A percentile compares a stretch with the other conserved stretches of the same genome.
Conservation (phyloP, 2,329 filamentous ascomycete genomes). For the Samsoniella hepiali region DNA sequence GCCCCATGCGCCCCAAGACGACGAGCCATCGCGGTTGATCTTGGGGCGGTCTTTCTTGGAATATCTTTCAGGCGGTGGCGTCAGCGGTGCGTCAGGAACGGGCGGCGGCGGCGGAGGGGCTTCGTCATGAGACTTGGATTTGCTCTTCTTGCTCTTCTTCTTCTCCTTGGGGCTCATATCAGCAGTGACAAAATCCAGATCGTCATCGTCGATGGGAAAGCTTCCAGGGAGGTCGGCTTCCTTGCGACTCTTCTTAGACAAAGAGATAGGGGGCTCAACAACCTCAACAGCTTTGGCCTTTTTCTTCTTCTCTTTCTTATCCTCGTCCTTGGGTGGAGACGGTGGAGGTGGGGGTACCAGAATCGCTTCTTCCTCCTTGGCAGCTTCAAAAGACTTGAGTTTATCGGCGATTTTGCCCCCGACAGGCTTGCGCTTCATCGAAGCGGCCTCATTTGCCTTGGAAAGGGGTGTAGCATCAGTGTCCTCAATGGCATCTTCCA, state of each 20-base stretch:
- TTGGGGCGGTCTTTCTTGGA: slow-evolving; percentile 74
- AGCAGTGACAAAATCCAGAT: slow-evolving; percentile 30
- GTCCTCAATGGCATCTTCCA: slow-evolving; percentile 41
- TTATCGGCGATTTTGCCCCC: slow-evolving; percentile 54
- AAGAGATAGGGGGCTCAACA: slow-evolving; percentile 25
- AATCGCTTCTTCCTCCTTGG: slow-evolving; percentile 38
- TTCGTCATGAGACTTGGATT: slow-evolving; percentile 36
- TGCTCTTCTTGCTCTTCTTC: slow-evolving; percentile 42
- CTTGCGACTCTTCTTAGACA: slow-evolving; percentile 32
- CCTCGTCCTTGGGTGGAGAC: slow-evolving; percentile 23
- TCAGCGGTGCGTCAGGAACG: slow-evolving; percentile 46
- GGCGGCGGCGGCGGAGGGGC: slow-evolving; percentile 32
- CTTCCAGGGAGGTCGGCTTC: slow-evolving; percentile 50
- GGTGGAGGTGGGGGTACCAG: slow-evolving; percentile 40
- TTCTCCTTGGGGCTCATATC: slow-evolving; percentile 31
- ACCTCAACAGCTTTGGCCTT: slow-evolving; percentile 34
- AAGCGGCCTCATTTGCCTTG: slow-evolving; percentile 33
- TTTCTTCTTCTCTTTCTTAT: slow-evolving; percentile 43
- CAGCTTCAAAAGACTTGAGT: slow-evolving; percentile 53
- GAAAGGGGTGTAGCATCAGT: slow-evolving; percentile 42
- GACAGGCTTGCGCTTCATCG: slow-evolving; percentile 49
- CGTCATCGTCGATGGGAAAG: slow-evolving; percentile 53
- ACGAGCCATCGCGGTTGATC: slow-evolving; percentile 65
- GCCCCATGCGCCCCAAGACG: slow-evolving; percentile 72
- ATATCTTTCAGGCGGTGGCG: slow-evolving; percentile 55